Conservation (phyloP, 1,284 basidiomycete genomes). For the Apiotrichum akiyoshidainum region DNA sequence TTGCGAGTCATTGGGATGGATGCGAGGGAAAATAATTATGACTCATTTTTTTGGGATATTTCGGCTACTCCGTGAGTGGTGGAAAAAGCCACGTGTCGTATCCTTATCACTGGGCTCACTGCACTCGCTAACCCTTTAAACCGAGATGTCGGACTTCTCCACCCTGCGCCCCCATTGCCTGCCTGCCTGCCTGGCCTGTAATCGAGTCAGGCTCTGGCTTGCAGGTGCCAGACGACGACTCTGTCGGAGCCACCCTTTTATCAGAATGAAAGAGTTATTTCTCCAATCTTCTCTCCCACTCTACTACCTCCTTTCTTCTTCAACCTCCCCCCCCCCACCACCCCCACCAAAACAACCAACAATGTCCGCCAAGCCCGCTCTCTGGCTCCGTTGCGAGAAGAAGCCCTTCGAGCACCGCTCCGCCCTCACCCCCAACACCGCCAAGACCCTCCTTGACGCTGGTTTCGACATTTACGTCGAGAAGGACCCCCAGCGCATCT, state of each 20-base stretch:
- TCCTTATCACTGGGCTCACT: not conserved
- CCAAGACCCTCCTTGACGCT: slow-evolving; percentile 82
- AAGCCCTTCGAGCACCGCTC: slow-evolving; percentile 91
- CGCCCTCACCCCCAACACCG: slow-evolving; percentile 88
- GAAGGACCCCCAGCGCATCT: slow-evolving; percentile 90
- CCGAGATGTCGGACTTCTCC: not conserved
- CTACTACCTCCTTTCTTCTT: not conserved
- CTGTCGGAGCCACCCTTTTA: not conserved
- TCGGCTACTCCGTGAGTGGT: no score
- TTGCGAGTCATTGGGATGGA: not conserved
- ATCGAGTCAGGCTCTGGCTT: not conserved
- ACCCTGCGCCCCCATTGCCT: no score
- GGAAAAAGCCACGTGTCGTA: not conserved
- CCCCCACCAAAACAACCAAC: slow-evolving; percentile 28
- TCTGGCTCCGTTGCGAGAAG: slow-evolving; percentile 94
- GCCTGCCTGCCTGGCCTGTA: no score
- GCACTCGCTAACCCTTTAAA: not conserved
- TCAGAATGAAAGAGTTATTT: not conserved
- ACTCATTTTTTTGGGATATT: not conserved
- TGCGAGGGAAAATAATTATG: not conserved
- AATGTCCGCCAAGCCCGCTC: slow-evolving; percentile 45
- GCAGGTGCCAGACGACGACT: not conserved
- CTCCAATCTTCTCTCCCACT: not conserved
- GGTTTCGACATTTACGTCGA: slow-evolving; percentile 93
- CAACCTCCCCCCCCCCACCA: not conserved